A percentile compares a stretch with the other conserved stretches of the same genome.
These are phyloP conservation scores for Saksenaea oblongispora DNA, from an alignment of 371 early-diverging fungal genomes.

Conservation along the genomic window DNA sequence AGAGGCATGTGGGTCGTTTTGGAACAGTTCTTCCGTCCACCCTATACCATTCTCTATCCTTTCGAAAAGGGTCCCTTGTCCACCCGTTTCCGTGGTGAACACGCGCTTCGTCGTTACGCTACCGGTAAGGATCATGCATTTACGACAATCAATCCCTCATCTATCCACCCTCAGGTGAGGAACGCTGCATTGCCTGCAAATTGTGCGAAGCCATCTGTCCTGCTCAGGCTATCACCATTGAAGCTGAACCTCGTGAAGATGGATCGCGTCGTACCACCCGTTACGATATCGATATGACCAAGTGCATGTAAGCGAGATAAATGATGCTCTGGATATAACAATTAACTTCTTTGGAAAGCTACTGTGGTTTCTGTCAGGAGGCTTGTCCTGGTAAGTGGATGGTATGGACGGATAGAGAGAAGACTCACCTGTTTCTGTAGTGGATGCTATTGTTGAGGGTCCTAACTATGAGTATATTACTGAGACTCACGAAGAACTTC, in stretches of 20 bases:
- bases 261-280: conserved; percentile 95
- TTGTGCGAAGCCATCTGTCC: conserved; percentile 98
- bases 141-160: background rate
- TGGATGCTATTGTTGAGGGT: conserved; percentile 98
- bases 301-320: conserved; percentile 70
- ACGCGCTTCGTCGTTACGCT: conserved; percentile 94
- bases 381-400: conserved; percentile 50
- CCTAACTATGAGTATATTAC: conserved; percentile 97
- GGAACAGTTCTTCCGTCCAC: conserved; percentile 94
- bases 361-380: conserved; percentile 98
- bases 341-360: conserved; percentile 47
- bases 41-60: conserved; percentile 96
- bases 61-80: conserved; percentile 94
- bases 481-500: conserved; percentile 94
- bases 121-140: conserved; percentile 61
- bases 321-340: background rate
- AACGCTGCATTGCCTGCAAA: conserved; percentile 98
- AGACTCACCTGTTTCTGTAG: conserved; percentile 26
- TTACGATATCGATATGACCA: conserved; percentile 99
- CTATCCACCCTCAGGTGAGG: conserved; percentile 73
- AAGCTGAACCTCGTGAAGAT: conserved; percentile 96
- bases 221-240: conserved; percentile 98
- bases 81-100: conserved; percentile 97
- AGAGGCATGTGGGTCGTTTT: conserved; percentile 92
- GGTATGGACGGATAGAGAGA: background rate